A percentile compares a stretch with the other conserved stretches of the same genome.
Evolutionary conservation across 306 rosid species (phyloP).

Genomic region (Cotoneaster glaucophyllus): DNA sequence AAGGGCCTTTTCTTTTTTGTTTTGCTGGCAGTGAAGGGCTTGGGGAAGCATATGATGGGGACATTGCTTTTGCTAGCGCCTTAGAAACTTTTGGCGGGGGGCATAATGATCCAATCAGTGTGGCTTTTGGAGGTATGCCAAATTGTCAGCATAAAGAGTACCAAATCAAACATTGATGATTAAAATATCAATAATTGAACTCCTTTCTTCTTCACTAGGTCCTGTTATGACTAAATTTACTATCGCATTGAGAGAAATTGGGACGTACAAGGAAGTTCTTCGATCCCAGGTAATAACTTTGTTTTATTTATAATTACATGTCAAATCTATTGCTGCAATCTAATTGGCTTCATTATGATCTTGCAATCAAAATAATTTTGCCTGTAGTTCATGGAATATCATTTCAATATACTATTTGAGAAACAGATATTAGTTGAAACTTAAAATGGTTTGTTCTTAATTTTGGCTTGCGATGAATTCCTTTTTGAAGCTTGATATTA

Average conservation of each 20-base stretch:
- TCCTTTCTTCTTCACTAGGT: conserved; percentile 42
- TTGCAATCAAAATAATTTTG: background rate
- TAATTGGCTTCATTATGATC: background rate
- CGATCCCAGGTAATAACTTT: conserved; percentile 76
- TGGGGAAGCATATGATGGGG: conserved; percentile 98
- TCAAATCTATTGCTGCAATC: background rate
- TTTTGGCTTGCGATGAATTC: background rate
- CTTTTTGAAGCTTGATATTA: background rate
- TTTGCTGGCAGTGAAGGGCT: conserved; percentile 75
- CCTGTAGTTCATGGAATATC: background rate
- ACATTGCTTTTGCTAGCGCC: conserved; percentile 98
- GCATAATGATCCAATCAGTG: conserved; percentile 97
- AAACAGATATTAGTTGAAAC: background rate
- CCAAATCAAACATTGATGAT: background rate
- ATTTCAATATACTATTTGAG: background rate
- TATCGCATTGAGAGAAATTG: conserved; percentile 94
- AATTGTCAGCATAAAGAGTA: background rate
- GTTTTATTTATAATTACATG: background rate
- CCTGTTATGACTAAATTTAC: conserved; percentile 99
- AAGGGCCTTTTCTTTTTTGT: background rate
- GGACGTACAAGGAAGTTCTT: conserved; percentile 98
- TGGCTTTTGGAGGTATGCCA: conserved; percentile 91
- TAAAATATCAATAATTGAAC: conserved; percentile 11
- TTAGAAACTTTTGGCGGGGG: conserved; percentile 97
- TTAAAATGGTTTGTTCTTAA: background rate